phyloP scores from a whole-genome alignment of 305 asterid species.

The Fraxinus velutina region DNA sequence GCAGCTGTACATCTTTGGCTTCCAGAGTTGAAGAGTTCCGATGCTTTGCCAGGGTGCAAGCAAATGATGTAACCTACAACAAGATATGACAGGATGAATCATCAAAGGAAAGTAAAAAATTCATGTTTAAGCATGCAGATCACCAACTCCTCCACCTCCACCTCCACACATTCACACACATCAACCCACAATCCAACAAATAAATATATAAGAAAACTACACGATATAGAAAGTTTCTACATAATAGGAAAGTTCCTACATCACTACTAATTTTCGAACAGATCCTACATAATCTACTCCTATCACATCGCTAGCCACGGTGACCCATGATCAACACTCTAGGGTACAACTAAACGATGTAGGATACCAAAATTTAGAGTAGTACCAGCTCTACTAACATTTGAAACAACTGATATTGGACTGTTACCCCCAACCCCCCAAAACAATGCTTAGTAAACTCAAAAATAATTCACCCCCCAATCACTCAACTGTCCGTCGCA shows the following conservation, averaged over 20 bases:
- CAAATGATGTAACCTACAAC: constrained; percentile 71
- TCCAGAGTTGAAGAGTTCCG: constrained; percentile 88
- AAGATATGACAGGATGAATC: constrained; percentile 8
- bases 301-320: not conserved
- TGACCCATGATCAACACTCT: not conserved
- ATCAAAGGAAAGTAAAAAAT: constrained; percentile 3
- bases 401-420: constrained; percentile 2
- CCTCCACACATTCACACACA: not conserved
- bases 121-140: constrained; percentile 15
- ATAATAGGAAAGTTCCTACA: not conserved
- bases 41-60: constrained; percentile 93
- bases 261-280: not conserved
- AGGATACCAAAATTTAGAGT: not conserved
- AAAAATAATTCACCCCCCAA: not conserved
- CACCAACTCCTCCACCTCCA: constrained; percentile 1
- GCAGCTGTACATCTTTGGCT: constrained; percentile 82
- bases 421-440: not conserved
- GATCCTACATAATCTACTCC: not conserved
- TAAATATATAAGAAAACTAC: not conserved
- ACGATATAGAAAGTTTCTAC: not conserved
- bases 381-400: not conserved
- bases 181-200: not conserved
- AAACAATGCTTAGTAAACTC: not conserved
- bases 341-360: not conserved
- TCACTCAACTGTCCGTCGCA: not conserved